Percentiles rank a stretch among this genome's conserved stretches.
Evolutionary conservation across 306 rosid genomes (phyloP).

Genomic region (Fragaria nilgerrensis): DNA sequence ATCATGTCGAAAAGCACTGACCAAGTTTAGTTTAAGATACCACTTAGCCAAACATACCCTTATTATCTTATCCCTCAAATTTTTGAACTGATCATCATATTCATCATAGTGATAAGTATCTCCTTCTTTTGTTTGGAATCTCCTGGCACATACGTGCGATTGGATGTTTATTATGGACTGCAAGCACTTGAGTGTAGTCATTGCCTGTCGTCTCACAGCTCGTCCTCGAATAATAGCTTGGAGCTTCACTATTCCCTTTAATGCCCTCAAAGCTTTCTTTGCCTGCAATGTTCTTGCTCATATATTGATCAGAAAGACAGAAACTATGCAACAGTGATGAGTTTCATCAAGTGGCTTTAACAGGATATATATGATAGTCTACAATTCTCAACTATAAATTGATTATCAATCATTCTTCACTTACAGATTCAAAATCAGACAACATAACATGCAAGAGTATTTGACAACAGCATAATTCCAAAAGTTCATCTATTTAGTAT

Average conservation of each 20-base stretch:
- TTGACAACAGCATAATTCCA: background rate
- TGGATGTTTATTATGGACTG: constrained; percentile 86
- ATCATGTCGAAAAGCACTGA: background rate
- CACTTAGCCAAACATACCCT: constrained; percentile 39
- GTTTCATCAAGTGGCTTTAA: background rate
- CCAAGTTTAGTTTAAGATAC: background rate
- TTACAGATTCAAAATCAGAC: background rate
- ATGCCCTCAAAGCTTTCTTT: constrained; percentile 80
- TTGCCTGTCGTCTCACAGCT: constrained; percentile 91
- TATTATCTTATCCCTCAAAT: constrained; percentile 55
- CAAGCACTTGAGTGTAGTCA: constrained; percentile 74
- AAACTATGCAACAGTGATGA: background rate
- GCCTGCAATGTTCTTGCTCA: constrained; percentile 50
- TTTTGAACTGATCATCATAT: constrained; percentile 34
- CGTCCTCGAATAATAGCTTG: constrained; percentile 92
- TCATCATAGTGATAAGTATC: constrained; percentile 36
- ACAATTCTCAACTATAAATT: background rate
- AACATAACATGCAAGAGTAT: background rate
- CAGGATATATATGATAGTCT: background rate
- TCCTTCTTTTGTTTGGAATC: constrained; percentile 56
- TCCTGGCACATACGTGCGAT: constrained; percentile 62
- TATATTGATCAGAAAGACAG: constrained; percentile 1
- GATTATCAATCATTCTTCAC: background rate
- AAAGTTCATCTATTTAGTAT: background rate
- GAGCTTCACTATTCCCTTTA: constrained; percentile 92